Evolutionary conservation across 2,329 filamentous ascomycete genomes (phyloP), one percentile per base, ranked within the genome.

Genomic region (Ophiognomonia clavigignenti-juglandacearum): DNA sequence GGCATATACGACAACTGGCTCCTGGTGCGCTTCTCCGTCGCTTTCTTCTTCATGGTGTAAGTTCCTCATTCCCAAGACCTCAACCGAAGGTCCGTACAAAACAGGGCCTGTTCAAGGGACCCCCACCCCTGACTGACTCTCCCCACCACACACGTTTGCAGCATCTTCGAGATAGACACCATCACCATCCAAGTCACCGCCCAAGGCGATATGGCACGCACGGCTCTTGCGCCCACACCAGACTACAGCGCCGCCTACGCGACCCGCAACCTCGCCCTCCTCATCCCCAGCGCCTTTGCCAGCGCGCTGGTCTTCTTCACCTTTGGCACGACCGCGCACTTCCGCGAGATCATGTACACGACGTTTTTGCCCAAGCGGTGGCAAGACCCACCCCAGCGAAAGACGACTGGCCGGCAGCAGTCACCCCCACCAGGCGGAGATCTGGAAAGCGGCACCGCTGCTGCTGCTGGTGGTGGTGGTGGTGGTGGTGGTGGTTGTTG

Each of bases 181-280:
- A 11, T 48, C 9, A 29, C 35, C 6, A 35, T 47, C 23, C 41
- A 39, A 14, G 23, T 51, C 14, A 27, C 45, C 4, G 44, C 35
- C 3, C 46, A 38, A 4, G 38, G 38, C 7, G 24, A 37, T 20
- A 74, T 58, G 39, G 49, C 66, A 59, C 52, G 68, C 64, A 52
- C 74, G 61, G 44, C 41, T 22, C 10, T 34, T 26, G 34, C 23
- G 7, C 32, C 37, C 13, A 26, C 24, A 6, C 51, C 51, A 6
- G 41, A 53, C 38, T 24, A 39, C 10, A 45, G 35, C 20, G 37
- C 45, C 20, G 27, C 31, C 6, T 44, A 43, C 19, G 51, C 51
- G 0, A 16, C 9, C 4, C 6, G 14, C 6, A 24, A 6, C 27
- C 24, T 23, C 23, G 40, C 29, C 8, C 40, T 43, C 16, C 35